Conservation (phyloP, 305 asterid species). For the Rubia peregrina region DNA sequence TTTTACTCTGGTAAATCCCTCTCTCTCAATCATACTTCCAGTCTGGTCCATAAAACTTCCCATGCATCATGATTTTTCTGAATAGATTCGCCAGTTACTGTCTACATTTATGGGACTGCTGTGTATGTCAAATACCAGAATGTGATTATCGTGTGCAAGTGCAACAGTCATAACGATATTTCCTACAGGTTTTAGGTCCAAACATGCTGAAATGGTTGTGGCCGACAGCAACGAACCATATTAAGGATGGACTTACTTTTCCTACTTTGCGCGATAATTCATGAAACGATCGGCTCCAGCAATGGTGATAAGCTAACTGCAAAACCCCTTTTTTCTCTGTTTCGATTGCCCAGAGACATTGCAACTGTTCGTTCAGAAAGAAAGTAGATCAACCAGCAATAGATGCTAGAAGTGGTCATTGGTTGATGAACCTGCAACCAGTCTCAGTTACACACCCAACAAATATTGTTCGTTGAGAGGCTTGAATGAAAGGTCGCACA, state of each 20-base stretch:
- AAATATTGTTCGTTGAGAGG: not conserved
- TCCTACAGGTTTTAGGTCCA: conserved; percentile 71
- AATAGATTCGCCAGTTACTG: not conserved
- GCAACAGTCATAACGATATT: not conserved
- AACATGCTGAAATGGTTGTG: conserved; percentile 77
- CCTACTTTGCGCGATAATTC: conserved; percentile 56
- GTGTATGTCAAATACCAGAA: not conserved
- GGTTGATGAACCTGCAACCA: not conserved
- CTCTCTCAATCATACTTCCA: conserved; percentile 5
- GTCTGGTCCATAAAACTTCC: not conserved
- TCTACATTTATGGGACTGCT: not conserved
- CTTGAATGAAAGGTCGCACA: not conserved
- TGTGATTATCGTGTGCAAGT: not conserved
- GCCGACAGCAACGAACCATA: conserved; percentile 67
- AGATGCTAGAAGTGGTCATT: not conserved
- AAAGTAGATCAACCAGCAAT: not conserved
- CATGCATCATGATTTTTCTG: not conserved
- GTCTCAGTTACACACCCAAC: too few species aligned
- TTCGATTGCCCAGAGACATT: not conserved
- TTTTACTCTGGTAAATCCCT: conserved; percentile 52
- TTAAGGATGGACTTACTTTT: conserved; percentile 80
- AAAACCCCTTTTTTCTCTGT: not conserved
- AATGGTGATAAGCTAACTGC: conserved; percentile 7
- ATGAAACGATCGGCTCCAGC: conserved; percentile 11
- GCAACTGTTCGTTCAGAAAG: not conserved